Evolutionary conservation across 352 stramenopile species (phyloP).

Genomic region (Phytopythium kandeliae): DNA sequence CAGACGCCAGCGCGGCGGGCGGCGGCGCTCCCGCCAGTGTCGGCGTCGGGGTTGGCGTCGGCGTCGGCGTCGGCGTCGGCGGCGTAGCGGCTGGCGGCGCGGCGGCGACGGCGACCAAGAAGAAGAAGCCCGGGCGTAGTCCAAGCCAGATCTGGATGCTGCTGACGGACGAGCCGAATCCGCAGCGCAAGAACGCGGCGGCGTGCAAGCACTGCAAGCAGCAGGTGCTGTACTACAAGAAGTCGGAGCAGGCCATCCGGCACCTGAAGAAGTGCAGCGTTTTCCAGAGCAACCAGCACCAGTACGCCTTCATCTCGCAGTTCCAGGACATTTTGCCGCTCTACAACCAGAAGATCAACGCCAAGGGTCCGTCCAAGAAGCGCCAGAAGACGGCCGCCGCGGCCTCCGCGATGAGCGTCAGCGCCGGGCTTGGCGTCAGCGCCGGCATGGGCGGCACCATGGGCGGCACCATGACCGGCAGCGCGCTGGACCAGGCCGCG

Average conservation of each 20-base stretch:
- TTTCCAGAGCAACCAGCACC: constrained; percentile 80
- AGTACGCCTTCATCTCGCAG: constrained; percentile 74
- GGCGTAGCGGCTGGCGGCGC: neutral
- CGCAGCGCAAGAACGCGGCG: constrained; percentile 67
- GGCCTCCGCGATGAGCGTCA: constrained; percentile 1
- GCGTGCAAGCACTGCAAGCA: constrained; percentile 85
- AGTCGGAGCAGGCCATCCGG: constrained; percentile 79
- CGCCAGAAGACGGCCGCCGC: constrained; percentile 34
- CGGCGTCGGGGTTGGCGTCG: too few relatives aligned
- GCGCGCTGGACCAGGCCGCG: constrained; percentile 37
- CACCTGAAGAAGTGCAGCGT: constrained; percentile 75
- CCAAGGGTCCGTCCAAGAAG: constrained; percentile 63
- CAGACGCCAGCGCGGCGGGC: neutral
- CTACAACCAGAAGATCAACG: constrained; percentile 80
- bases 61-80: neutral
- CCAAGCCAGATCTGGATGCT: constrained; percentile 77
- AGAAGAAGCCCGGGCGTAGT: constrained; percentile 69
- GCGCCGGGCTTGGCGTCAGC: constrained; percentile 15
- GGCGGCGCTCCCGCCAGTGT: neutral
- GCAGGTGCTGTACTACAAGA: constrained; percentile 84
- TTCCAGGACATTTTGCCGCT: constrained; percentile 77
- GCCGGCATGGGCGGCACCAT: constrained; percentile 12
- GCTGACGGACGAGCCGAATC: constrained; percentile 75
- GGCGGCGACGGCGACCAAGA: constrained; percentile 23
- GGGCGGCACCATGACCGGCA: constrained; percentile 14